Evolutionary conservation across 2,329 filamentous ascomycete genomes (phyloP), one percentile per base, ranked within the genome.

Genomic region (Ascochyta fabae): DNA sequence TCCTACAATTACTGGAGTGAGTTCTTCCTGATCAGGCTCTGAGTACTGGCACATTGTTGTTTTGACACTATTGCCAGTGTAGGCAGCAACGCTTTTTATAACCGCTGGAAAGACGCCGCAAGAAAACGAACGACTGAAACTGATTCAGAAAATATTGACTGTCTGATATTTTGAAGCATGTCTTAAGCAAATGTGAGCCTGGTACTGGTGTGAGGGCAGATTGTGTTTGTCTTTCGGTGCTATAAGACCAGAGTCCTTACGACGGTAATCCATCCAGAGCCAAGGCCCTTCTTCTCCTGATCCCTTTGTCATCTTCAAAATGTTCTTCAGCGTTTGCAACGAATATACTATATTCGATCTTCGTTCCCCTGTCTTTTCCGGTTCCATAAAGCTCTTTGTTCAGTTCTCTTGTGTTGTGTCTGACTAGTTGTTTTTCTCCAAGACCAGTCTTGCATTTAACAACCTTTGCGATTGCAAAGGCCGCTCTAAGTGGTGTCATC

Each of bases 401-500:
- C 45, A 71, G 6, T 8, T 58, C 53, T 33, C 35, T 56, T 1
- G 47, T 64, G 8, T 68, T 43, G 12, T 46, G 52, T 7, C 61
- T 53, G 0, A 74, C 42, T 4, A 74, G 31, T 33, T 67, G 60
- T 16, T 46, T 49, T 6, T 52, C 60, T 0, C 49, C 53, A 23
- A 71, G 10, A 0, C 65, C 72, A 13, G 62, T 69, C n/a, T 54
- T 60, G 12, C 54, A n/a, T 40, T 57, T 60, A 33, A 68, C 69
- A 2, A 65, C 69, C 15, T 57, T 61, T 3, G 61, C 62, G 15
- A 74, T 56, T 1, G 64, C 62, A 49, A 75, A 71, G 3, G 66
- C 69, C 2, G 69, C 69, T 6, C 75, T 50, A 23, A 77, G 56
- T 51, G 71, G 63, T 29, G 66, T 74, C 59, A 77, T 66, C 15